A percentile compares a stretch with the other conserved stretches of the same genome.
These are phyloP conservation scores for Salvia sclarea DNA, from an alignment of 305 asterid genomes.

Conservation along the genomic window DNA sequence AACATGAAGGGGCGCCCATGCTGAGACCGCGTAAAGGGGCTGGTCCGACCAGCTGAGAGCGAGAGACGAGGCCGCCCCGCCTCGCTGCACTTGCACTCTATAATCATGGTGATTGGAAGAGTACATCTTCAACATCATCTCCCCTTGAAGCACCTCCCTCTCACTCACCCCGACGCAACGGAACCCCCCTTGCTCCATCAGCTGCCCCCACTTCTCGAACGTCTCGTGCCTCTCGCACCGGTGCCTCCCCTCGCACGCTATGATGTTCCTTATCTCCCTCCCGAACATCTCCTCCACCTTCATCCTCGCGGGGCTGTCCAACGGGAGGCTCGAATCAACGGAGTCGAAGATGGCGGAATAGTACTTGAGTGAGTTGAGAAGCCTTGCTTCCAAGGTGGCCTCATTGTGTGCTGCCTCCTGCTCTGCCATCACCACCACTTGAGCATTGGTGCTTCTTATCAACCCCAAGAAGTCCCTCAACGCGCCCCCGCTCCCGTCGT, in stretches of 20 bases:
- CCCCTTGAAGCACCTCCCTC: slow-evolving; percentile 76
- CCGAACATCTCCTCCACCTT: slow-evolving; percentile 84
- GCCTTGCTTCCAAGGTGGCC: slow-evolving; percentile 52
- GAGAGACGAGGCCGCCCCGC: slow-evolving; percentile 31
- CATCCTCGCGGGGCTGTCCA: slow-evolving; percentile 54
- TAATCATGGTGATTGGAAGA: slow-evolving; percentile 38
- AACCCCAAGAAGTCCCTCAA: slow-evolving; percentile 66
- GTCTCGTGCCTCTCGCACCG: slow-evolving; percentile 75
- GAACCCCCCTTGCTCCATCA: slow-evolving; percentile 78
- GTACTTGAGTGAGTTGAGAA: slow-evolving; percentile 62
- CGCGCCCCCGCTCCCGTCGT: slow-evolving; percentile 56
- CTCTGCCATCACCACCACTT: slow-evolving; percentile 67
- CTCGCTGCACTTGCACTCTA: slow-evolving; percentile 24
- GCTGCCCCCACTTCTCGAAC: slow-evolving; percentile 59
- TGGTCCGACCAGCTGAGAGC: slow-evolving; percentile 79
- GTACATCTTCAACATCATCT: slow-evolving; percentile 83
- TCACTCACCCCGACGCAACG: slow-evolving; percentile 49
- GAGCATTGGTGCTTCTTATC: slow-evolving; percentile 79
- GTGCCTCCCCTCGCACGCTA: slow-evolving; percentile 80
- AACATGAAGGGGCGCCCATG: slow-evolving; percentile 57
- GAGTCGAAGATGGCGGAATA: slow-evolving; percentile 84
- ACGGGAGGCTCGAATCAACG: slow-evolving; percentile 54
- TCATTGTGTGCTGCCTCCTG: slow-evolving; percentile 81
- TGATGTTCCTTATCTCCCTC: slow-evolving; percentile 65
- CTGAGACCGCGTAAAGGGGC: slow-evolving; percentile 79